Evolutionary conservation across 805 yeast species (phyloP), one percentile per base, ranked within the genome.

Genomic region (Wickerhamiella occidentalis): DNA sequence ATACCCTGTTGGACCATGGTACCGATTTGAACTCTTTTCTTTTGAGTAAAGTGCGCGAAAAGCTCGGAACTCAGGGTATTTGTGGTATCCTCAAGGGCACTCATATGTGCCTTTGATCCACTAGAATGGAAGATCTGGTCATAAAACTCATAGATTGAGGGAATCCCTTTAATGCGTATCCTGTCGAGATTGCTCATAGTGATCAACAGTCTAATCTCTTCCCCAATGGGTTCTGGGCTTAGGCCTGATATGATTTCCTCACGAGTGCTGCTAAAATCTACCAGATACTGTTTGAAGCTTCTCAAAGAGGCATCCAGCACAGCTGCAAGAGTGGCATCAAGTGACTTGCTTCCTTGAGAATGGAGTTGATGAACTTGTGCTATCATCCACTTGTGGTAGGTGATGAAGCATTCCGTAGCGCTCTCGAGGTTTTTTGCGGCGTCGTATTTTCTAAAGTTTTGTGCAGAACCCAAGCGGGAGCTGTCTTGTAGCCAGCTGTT

Each of bases 131-230:
- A 48, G 18, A 51, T 47, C 9, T 46, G 21, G 13, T 47, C 54
- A 33, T 44, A 56, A 21, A 47, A 45, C 12, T 23, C 47, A 21
- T 50, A 58, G 9, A 79, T 60, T 13, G 62, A 58, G 0, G 83
- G 80, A 22, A 80, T 64, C 1, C 74, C 65, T 3, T 55, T 58
- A 15, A 63, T 64, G 22, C 73, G 66, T 36, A 82, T 61, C 38
- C 68, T 69, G 46, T 70, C 71, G 43, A 81, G 60, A 56, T 80
- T 80, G 49, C 77, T 72, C 40, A 80, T 60, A 0, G 82, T 72
- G 35, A 75, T 58, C 33, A 78, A 64, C 12, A 77, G 67, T 51
- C 74, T 75, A 6, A 71, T 60, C 46, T 74, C 85, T 48, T 70
- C 68, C 1, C 73, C 66, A 65, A 74, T 56, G 62, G 74, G 53